Conservation (phyloP, 139 green algal genomes). For the Trebouxia sp. region DNA sequence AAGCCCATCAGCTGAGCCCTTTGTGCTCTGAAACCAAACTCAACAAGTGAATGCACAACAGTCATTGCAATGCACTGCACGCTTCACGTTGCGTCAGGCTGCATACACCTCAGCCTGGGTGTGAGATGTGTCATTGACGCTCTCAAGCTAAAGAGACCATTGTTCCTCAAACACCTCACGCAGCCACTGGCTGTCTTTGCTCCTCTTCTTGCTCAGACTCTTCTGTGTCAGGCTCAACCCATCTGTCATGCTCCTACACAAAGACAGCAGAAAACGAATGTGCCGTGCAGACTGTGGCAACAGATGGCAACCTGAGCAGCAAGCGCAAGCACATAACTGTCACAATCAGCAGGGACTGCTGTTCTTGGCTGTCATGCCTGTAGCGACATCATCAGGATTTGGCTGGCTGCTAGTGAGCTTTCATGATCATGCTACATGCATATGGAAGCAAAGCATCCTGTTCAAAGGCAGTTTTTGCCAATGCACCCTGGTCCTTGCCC, state of each 20-base stretch:
- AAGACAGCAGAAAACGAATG: neutral
- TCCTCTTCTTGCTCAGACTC: constrained; percentile 61
- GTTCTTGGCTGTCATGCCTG: too few species aligned
- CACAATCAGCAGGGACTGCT: too few species aligned
- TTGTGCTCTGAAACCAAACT: too few species aligned
- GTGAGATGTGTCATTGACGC: neutral
- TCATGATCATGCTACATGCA: too few species aligned
- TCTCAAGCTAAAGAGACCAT: neutral
- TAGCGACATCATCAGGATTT: neutral
- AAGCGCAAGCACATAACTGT: neutral
- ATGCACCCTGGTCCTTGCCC: too few species aligned
- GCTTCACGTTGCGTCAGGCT: too few species aligned
- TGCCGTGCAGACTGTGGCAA: neutral
- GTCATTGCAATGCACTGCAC: too few species aligned
- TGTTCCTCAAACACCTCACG: neutral
- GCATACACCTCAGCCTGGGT: too few species aligned
- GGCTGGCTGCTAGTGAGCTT: neutral
- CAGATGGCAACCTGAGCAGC: constrained; percentile 16
- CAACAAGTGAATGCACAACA: too few species aligned
- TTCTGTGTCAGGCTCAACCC: constrained; percentile 77
- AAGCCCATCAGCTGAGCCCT: too few species aligned
- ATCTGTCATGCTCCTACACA: constrained; percentile 80
- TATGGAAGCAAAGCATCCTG: too few species aligned
- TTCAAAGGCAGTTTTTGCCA: too few species aligned
- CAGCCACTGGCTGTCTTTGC: constrained; percentile 32